Evolutionary conservation across 768 basidiomycete species (phyloP).

Genomic region (Tricholoma saponaceum): DNA sequence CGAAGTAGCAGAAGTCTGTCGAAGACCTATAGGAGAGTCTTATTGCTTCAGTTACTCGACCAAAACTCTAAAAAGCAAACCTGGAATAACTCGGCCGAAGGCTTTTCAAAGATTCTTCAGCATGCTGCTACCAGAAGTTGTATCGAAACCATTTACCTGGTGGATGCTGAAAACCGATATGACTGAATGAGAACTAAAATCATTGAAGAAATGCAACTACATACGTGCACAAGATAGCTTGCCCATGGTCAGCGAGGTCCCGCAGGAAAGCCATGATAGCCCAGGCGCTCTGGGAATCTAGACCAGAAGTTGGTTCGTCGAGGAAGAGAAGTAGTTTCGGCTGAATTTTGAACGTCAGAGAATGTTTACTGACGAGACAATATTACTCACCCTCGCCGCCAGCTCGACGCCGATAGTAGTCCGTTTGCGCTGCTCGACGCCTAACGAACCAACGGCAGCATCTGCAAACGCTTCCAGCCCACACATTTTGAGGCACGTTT

Average conservation of each 20-base stretch:
- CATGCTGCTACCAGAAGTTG: background rate
- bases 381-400: slow-evolving; percentile 65
- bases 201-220: slow-evolving; percentile 15
- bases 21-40: slow-evolving; percentile 43
- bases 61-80: slow-evolving; percentile 14
- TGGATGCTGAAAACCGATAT: slow-evolving; percentile 32
- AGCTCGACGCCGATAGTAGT: slow-evolving; percentile 87
- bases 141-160: slow-evolving; percentile 21
- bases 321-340: slow-evolving; percentile 80
- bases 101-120: slow-evolving; percentile 43
- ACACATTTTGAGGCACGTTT: slow-evolving; percentile 38
- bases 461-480: slow-evolving; percentile 64
- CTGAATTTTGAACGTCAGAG: slow-evolving; percentile 21
- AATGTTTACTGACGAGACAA: background rate
- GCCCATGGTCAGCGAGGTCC: slow-evolving; percentile 74
- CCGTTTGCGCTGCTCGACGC: slow-evolving; percentile 73
- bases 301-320: slow-evolving; percentile 86
- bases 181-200: background rate
- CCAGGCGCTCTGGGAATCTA: slow-evolving; percentile 88
- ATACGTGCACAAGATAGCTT: slow-evolving; percentile 85
- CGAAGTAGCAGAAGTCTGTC: slow-evolving; percentile 75
- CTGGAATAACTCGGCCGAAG: slow-evolving; percentile 82
- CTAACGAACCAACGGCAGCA: slow-evolving; percentile 63
- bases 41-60: background rate
- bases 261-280: slow-evolving; percentile 74